phyloP scores from a whole-genome alignment of 2,329 filamentous ascomycete genomes.

The Phyllosticta citrichinensis region DNA sequence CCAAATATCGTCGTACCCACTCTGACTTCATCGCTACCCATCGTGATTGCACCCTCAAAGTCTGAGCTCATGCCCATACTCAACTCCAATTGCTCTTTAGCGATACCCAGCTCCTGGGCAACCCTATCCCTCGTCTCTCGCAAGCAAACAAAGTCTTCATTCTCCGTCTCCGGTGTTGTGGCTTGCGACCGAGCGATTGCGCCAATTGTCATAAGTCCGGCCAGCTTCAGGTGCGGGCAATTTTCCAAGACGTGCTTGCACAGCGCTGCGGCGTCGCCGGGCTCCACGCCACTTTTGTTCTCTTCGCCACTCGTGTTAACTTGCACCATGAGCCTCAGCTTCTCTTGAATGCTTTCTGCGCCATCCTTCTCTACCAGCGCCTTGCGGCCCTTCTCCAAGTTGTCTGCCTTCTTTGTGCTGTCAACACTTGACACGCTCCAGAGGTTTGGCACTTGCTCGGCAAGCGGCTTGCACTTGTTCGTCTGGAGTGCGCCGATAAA shows the following conservation, averaged over 20 bases:
- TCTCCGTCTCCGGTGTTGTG: slow-evolving; percentile 63
- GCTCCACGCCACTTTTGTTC: slow-evolving; percentile 72
- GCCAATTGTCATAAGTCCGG: slow-evolving; percentile 94
- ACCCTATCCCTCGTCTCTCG: slow-evolving; percentile 62
- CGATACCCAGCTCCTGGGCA: slow-evolving; percentile 47
- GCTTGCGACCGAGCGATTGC: slow-evolving; percentile 78
- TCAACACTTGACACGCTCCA: slow-evolving; percentile 91
- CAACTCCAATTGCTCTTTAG: slow-evolving; percentile 58
- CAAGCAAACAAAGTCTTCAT: slow-evolving; percentile 75
- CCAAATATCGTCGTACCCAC: slow-evolving; percentile 95
- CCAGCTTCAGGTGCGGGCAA: slow-evolving; percentile 63
- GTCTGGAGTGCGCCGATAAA: slow-evolving; percentile 93
- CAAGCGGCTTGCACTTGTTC: slow-evolving; percentile 82
- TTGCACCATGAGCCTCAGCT: slow-evolving; percentile 73
- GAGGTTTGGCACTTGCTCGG: slow-evolving; percentile 73
- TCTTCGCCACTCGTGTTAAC: slow-evolving; percentile 90
- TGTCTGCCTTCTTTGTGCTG: slow-evolving; percentile 72
- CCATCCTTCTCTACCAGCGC: slow-evolving; percentile 35
- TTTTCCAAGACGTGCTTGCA: slow-evolving; percentile 59
- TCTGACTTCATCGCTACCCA: slow-evolving; percentile 83
- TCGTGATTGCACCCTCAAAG: slow-evolving; percentile 74
- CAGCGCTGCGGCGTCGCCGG: slow-evolving; percentile 52
- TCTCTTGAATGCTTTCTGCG: slow-evolving; percentile 17
- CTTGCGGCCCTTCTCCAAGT: slow-evolving; percentile 67
- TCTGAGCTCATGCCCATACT: slow-evolving; percentile 99